phyloP scores from a whole-genome alignment of 257 asterid genomes.

The Jaltomata sinuosa region DNA sequence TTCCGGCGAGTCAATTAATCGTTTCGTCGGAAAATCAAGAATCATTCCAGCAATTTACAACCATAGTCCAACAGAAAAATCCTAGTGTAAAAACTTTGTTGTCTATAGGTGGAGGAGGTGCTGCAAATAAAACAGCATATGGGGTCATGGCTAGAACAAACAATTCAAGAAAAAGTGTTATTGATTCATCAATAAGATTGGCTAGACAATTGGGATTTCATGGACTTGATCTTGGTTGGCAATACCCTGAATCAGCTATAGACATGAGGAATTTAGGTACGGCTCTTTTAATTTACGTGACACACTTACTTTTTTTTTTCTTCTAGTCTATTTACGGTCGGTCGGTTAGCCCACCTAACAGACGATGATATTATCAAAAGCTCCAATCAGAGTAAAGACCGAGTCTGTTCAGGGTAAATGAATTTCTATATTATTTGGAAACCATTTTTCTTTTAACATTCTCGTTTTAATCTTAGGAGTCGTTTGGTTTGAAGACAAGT shows the following conservation, averaged over 20 bases:
- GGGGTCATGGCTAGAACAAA: slow-evolving; percentile 29
- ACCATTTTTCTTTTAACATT: too few relatives aligned
- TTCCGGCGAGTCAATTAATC: slow-evolving; percentile 22
- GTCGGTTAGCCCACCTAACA: too few relatives aligned
- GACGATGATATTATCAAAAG: too few relatives aligned
- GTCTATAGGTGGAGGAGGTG: slow-evolving; percentile 45
- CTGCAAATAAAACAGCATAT: background rate
- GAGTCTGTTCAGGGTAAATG: too few relatives aligned
- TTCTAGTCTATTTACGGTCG: too few relatives aligned
- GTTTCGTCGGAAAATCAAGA: slow-evolving; percentile 22
- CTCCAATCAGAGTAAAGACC: too few relatives aligned
- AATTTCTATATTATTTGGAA: too few relatives aligned
- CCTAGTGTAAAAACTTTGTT: slow-evolving; percentile 35
- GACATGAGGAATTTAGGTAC: slow-evolving; percentile 35
- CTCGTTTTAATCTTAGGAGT: too few relatives aligned
- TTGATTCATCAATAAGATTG: slow-evolving; percentile 29
- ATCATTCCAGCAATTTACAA: slow-evolving; percentile 30
- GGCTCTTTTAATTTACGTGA: too few relatives aligned
- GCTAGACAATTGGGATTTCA: slow-evolving; percentile 30
- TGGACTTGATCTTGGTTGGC: slow-evolving; percentile 46
- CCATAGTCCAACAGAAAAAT: slow-evolving; percentile 24
- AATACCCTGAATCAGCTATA: slow-evolving; percentile 16
- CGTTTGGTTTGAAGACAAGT: too few relatives aligned
- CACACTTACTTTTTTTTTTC: too few relatives aligned
- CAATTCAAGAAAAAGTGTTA: slow-evolving; percentile 22